Conservation (phyloP, 2,329 filamentous ascomycete species). For the Cordyceps tenuipes region DNA sequence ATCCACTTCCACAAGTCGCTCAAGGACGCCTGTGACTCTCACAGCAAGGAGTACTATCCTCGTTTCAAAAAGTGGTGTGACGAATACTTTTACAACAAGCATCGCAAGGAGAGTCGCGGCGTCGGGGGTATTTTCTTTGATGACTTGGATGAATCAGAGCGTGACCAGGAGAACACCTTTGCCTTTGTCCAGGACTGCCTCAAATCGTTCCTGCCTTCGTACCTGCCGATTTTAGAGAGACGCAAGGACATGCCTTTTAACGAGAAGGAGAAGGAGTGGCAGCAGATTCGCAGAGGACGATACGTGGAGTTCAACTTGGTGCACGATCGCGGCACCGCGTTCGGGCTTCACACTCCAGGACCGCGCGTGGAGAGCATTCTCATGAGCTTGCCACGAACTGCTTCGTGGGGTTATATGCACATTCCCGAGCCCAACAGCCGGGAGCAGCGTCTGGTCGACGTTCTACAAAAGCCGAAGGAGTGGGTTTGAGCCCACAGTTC, state of each 20-base stretch:
- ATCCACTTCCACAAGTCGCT: constrained; percentile 94
- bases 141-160: constrained; percentile 80
- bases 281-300: constrained; percentile 85
- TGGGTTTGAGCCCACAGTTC: constrained; percentile 44
- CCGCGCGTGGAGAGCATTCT: constrained; percentile 92
- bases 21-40: constrained; percentile 86
- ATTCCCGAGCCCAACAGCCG: constrained; percentile 64
- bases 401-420: constrained; percentile 95
- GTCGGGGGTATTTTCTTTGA: constrained; percentile 98
- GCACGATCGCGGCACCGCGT: constrained; percentile 89
- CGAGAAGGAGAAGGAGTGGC: constrained; percentile 85
- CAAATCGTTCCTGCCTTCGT: constrained; percentile 80
- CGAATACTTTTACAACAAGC: constrained; percentile 91
- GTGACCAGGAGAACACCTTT: constrained; percentile 83
- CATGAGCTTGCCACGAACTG: constrained; percentile 92
- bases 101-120: constrained; percentile 78
- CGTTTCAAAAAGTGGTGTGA: constrained; percentile 98
- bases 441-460: constrained; percentile 75
- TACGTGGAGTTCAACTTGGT: constrained; percentile 99
- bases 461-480: constrained; percentile 55
- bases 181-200: constrained; percentile 81
- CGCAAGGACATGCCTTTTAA: constrained; percentile 90
- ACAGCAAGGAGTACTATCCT: constrained; percentile 86
- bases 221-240: constrained; percentile 78
- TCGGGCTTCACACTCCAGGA: constrained; percentile 87